A percentile compares a stretch with the other conserved stretches of the same genome.
phyloP scores from a whole-genome alignment of 2,329 filamentous ascomycete species.

The Hymenoscyphus linearis region DNA sequence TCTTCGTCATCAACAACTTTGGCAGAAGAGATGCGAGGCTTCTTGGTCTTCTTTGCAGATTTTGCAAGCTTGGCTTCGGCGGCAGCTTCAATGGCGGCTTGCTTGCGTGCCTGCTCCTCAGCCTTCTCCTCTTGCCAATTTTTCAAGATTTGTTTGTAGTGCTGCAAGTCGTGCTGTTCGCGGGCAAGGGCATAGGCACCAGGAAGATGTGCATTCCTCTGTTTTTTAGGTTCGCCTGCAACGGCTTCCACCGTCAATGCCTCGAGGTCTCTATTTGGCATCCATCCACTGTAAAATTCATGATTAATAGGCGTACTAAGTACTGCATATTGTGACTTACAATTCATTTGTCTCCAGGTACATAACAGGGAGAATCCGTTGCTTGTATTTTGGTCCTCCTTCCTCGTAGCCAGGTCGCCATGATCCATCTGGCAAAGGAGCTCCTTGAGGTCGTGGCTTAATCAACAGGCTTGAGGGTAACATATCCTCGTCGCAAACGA shows the following conservation, averaged over 20 bases:
- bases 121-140: conserved; percentile 64
- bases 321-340: conserved; percentile 53
- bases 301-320: conserved; percentile 10
- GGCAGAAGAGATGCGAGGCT: conserved; percentile 34
- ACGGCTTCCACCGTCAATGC: conserved; percentile 72
- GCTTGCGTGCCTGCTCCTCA: conserved; percentile 43
- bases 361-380: conserved; percentile 91
- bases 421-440: conserved; percentile 73
- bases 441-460: conserved; percentile 71
- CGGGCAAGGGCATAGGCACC: conserved; percentile 76
- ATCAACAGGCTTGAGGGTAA: conserved; percentile 73
- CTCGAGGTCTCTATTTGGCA: conserved; percentile 75
- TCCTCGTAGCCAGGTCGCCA: conserved; percentile 85
- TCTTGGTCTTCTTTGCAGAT: conserved; percentile 42
- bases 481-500: conserved; percentile 93
- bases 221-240: conserved; percentile 60
- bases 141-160: conserved; percentile 77
- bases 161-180: conserved; percentile 68
- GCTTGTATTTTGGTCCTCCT: conserved; percentile 77
- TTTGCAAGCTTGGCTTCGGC: conserved; percentile 44
- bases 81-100: conserved; percentile 36
- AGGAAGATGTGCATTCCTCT: conserved; percentile 69
- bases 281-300: conserved; percentile 67
- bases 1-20: conserved; percentile 47
- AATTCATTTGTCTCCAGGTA: conserved; percentile 95